A percentile compares a stretch with the other conserved stretches of the same genome.
These are phyloP conservation scores for Escallonia rubra DNA, from an alignment of 129 eudicot species.

Conservation along the genomic window DNA sequence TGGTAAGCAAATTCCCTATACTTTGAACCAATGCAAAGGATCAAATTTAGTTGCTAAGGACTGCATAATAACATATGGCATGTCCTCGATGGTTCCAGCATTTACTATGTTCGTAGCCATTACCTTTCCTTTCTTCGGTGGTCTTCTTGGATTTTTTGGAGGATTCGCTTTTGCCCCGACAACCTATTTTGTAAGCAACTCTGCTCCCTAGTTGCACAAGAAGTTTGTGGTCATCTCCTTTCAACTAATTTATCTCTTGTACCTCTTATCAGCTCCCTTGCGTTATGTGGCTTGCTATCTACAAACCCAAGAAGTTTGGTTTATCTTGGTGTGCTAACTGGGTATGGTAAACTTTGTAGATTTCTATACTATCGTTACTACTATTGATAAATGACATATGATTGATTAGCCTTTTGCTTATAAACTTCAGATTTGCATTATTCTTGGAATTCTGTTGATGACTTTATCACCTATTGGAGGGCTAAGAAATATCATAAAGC, in stretches of 20 bases:
- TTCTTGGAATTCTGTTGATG: conserved; percentile 60
- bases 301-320: conserved; percentile 62
- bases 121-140: conserved; percentile 62
- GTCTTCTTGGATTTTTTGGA: conserved; percentile 60
- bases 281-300: conserved; percentile 66
- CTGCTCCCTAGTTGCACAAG: neutral
- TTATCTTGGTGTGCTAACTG: conserved; percentile 69
- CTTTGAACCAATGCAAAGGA: neutral
- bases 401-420: conserved; percentile 2
- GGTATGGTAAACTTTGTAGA: conserved; percentile 28
- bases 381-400: neutral
- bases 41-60: too few species aligned
- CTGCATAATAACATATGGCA: too few species aligned
- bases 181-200: conserved; percentile 49
- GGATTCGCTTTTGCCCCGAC: conserved; percentile 73
- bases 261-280: conserved; percentile 50
- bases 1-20: conserved; percentile 32
- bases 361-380: neutral
- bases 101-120: conserved; percentile 67
- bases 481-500: conserved; percentile 41
- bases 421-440: conserved; percentile 56
- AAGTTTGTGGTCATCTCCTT: neutral
- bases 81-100: conserved; percentile 26
- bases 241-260: conserved; percentile 4
- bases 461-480: conserved; percentile 73